phyloP scores from a whole-genome alignment of 768 basidiomycete species.

The Paxillus ammoniavirescens region DNA sequence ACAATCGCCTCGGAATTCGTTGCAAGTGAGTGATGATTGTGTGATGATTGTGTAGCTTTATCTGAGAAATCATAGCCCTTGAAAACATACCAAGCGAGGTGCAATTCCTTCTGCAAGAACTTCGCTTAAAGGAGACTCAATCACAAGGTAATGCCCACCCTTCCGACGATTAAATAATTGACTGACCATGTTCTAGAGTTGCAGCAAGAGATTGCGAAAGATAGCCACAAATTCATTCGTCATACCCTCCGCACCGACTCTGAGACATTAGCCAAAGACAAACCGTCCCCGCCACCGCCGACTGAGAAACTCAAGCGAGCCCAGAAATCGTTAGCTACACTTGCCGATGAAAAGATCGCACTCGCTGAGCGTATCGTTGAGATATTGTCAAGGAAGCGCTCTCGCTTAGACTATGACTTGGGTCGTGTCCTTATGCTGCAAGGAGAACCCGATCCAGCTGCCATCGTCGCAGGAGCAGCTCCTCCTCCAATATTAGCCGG shows the following conservation, averaged over 20 bases:
- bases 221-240: conserved; percentile 43
- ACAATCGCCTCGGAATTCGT: conserved; percentile 49
- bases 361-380: conserved; percentile 44
- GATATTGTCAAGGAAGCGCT: conserved; percentile 44
- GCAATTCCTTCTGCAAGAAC: conserved; percentile 47
- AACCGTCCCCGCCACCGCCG: conserved; percentile 28
- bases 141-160: conserved; percentile 35
- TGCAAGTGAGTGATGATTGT: conserved; percentile 35
- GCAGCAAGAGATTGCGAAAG: conserved; percentile 43
- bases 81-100: conserved; percentile 52
- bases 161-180: background rate
- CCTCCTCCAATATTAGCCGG: conserved; percentile 18
- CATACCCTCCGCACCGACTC: conserved; percentile 36
- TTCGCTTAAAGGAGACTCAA: conserved; percentile 42
- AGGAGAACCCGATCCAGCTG: conserved; percentile 40
- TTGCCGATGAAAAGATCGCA: conserved; percentile 42
- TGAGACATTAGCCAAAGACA: conserved; percentile 28
- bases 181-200: conserved; percentile 31
- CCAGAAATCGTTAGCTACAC: conserved; percentile 28
- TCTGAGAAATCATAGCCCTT: conserved; percentile 32
- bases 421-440: conserved; percentile 42
- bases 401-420: conserved; percentile 48
- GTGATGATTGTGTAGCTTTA: background rate
- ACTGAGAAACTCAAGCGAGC: conserved; percentile 29
- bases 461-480: conserved; percentile 27